Evolutionary conservation across 768 basidiomycete species (phyloP), one percentile per base, ranked within the genome.

Genomic region (Tricholomella constricta): DNA sequence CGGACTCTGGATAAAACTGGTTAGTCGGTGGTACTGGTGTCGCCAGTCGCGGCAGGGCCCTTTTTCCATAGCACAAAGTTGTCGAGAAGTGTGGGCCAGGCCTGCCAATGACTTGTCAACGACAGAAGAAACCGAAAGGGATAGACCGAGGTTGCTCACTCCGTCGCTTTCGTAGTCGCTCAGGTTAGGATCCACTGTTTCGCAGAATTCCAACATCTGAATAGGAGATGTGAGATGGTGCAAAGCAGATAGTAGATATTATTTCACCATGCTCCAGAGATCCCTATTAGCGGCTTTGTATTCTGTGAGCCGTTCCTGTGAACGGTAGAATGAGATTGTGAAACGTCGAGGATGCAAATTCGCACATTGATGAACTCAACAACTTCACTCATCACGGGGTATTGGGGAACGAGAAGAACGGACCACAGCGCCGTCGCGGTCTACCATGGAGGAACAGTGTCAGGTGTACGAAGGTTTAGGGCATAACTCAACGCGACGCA

Each of bases 251-350:
- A 7, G 22, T 32, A 38, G 22, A 9, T 46, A 25, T 29, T 2
- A 27, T 71, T 77, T 12, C 54, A 88, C 90, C 91, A 93, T 93
- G 51, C 69, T 80, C 91, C 91, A 94, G 8, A 92, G 70, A 69
- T 94, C 91, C 63, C 89, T 89, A 68, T 91, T 93, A 12, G 85
- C 82, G 0, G 85, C 88, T 63, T 86, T 91, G 70, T 89, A 91
- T 3, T 72, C 19, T 32, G 50, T 77, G 6, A 22, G 29, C 78
- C 80, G 54, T 81, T 75, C 57, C 80, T 74, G 73, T 79, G 29
- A 25, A 49, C 36, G 15, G n/a, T 71, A 71, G 76, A 40, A 31
- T n/a, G 41, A n/a, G n/a, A n/a, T n/a, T n/a, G 15, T 42, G 19
- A 47, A 19, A 14, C 15, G 29, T 27, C 43, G 50, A 27, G 17